Evolutionary conservation across 2,329 filamentous ascomycete genomes (phyloP).

Genomic region (Aspergillus terreus): DNA sequence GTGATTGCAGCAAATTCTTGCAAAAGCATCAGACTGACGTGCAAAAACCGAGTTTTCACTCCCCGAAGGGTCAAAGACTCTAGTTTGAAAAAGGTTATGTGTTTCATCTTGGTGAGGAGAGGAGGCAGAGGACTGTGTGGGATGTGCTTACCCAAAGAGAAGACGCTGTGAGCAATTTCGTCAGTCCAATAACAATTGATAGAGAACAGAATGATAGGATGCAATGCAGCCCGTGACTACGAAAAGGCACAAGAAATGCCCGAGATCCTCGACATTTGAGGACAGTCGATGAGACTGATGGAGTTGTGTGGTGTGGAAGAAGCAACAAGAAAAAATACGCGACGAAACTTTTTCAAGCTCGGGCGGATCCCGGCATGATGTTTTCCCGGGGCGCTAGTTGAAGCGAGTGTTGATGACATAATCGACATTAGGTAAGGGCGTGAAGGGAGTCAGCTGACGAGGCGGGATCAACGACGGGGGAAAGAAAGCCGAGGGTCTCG

Average conservation of each 20-base stretch:
- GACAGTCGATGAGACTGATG: not conserved
- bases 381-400: slow-evolving; percentile 16
- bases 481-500: slow-evolving; percentile 6
- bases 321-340: slow-evolving; percentile 1
- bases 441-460: not conserved
- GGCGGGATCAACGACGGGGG: slow-evolving; percentile 4
- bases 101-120: slow-evolving; percentile 67
- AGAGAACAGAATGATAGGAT: not conserved
- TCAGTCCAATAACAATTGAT: not conserved
- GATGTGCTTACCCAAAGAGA: not conserved
- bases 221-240: not conserved
- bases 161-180: not conserved
- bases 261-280: not conserved
- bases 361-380: slow-evolving; percentile 19
- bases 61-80: slow-evolving; percentile 86
- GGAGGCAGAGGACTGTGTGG: slow-evolving; percentile 10
- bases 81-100: slow-evolving; percentile 73
- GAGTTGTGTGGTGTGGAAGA: slow-evolving; percentile 2
- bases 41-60: slow-evolving; percentile 75
- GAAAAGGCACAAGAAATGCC: not conserved
- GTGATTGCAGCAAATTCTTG: slow-evolving; percentile 8
- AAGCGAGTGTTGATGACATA: not conserved
- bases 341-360: slow-evolving; percentile 17
- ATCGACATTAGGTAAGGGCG: not conserved
- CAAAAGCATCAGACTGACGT: slow-evolving; percentile 80